Evolutionary conservation across 192 early-diverging fungal species (phyloP).

Genomic region (Coemansia sp.): DNA sequence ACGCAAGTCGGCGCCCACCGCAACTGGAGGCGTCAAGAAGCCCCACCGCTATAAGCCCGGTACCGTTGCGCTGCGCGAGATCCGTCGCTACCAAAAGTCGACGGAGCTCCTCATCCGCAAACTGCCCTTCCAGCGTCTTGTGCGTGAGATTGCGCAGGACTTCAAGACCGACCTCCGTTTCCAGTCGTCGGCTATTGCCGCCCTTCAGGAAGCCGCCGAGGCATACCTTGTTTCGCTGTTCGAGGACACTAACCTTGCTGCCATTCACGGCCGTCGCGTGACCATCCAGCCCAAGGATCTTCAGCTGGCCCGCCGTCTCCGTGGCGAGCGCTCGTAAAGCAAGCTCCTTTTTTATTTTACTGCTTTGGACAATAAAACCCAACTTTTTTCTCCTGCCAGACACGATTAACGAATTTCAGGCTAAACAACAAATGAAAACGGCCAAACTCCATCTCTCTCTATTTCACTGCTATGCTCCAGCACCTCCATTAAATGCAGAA

Average conservation of each 20-base stretch:
- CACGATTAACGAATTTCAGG: too few relatives aligned
- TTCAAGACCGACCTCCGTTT: conserved; percentile 99
- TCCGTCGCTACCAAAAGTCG: conserved; percentile 92
- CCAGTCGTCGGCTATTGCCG: conserved; percentile 98
- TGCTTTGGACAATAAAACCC: background rate
- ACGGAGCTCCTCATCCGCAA: conserved; percentile 91
- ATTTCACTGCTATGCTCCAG: background rate
- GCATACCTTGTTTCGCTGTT: conserved; percentile 85
- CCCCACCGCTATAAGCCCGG: conserved; percentile 83
- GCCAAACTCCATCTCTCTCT: background rate
- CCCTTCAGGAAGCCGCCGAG: conserved; percentile 96
- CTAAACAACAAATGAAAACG: background rate
- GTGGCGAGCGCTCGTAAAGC: conserved; percentile 80
- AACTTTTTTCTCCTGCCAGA: too few relatives aligned
- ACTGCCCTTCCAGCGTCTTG: conserved; percentile 90
- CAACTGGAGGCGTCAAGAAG: conserved; percentile 93
- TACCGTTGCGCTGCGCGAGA: conserved; percentile 87
- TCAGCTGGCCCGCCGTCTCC: conserved; percentile 92
- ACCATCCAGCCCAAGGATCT: conserved; percentile 99
- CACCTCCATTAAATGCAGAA: too few relatives aligned
- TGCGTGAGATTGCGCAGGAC: conserved; percentile 98
- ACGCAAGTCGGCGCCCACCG: conserved; percentile 83
- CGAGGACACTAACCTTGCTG: conserved; percentile 98
- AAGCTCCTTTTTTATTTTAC: background rate
- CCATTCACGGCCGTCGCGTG: conserved; percentile 98